These are phyloP conservation scores for Cutaneotrichosporon sp. DNA, from an alignment of 1,284 basidiomycete genomes.

Conservation along the genomic window DNA sequence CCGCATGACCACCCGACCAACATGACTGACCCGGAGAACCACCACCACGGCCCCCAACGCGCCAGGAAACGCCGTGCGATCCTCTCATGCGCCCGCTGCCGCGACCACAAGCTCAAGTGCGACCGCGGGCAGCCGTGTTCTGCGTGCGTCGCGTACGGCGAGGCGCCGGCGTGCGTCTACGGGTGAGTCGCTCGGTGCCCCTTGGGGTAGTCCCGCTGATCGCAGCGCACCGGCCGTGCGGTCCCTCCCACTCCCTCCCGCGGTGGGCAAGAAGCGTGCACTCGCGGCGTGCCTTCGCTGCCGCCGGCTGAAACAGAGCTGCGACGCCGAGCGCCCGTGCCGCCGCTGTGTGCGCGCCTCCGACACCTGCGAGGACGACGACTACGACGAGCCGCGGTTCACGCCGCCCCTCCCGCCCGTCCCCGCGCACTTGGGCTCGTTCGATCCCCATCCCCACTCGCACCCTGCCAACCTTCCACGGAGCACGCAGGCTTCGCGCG, in stretches of 20 bases:
- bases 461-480: background rate
- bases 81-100: slow-evolving; percentile 1
- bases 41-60: background rate
- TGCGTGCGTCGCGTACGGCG: background rate
- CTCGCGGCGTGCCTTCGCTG: slow-evolving; percentile 6
- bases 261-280: background rate
- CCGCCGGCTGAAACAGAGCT: slow-evolving; percentile 6
- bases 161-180: background rate
- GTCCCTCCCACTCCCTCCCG: background rate
- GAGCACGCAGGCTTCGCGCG: background rate
- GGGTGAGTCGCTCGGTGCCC: slow-evolving; percentile 4
- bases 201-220: too few relatives aligned
- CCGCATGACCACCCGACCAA: too few relatives aligned
- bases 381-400: background rate
- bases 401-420: background rate
- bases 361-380: background rate
- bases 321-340: slow-evolving; percentile 6
- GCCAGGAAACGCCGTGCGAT: slow-evolving; percentile 2
- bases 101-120: slow-evolving; percentile 11
- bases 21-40: background rate
- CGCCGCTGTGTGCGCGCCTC: background rate
- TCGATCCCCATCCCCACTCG: background rate
- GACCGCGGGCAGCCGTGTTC: background rate
- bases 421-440: too few relatives aligned
- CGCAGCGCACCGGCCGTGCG: background rate